Evolutionary conservation across 768 basidiomycete species (phyloP).

Genomic region (Tylopilus sp.): DNA sequence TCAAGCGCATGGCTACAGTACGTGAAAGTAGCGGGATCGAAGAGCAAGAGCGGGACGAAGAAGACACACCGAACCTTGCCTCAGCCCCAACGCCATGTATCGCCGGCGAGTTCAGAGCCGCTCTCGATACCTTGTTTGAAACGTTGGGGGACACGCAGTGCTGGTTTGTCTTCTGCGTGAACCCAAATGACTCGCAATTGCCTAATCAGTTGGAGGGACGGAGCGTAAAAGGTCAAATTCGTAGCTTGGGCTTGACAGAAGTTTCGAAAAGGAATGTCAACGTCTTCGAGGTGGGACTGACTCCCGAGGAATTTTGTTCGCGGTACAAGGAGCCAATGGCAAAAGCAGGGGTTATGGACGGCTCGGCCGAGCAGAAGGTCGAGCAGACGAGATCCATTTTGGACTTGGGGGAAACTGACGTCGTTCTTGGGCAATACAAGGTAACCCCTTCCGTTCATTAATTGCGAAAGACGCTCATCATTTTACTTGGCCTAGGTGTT

Average conservation of each 20-base stretch:
- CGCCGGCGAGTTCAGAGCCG: slow-evolving; percentile 83
- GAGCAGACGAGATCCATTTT: slow-evolving; percentile 56
- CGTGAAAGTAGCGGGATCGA: slow-evolving; percentile 25
- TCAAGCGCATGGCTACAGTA: slow-evolving; percentile 49
- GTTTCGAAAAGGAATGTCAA: slow-evolving; percentile 69
- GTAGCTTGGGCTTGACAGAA: slow-evolving; percentile 75
- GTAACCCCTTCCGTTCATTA: slow-evolving; percentile 61
- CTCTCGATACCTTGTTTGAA: slow-evolving; percentile 81
- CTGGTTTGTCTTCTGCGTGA: slow-evolving; percentile 92
- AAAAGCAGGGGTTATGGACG: slow-evolving; percentile 54
- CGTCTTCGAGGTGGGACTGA: too few species aligned
- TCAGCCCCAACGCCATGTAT: slow-evolving; percentile 54
- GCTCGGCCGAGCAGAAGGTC: slow-evolving; percentile 55
- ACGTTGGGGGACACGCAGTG: slow-evolving; percentile 86
- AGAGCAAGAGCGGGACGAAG: slow-evolving; percentile 51
- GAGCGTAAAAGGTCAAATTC: slow-evolving; percentile 88
- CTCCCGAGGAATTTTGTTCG: slow-evolving; percentile 80
- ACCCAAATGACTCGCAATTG: slow-evolving; percentile 92
- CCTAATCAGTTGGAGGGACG: slow-evolving; percentile 93
- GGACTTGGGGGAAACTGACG: slow-evolving; percentile 61
- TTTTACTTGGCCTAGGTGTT: too few species aligned
- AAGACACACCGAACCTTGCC: slow-evolving; percentile 33
- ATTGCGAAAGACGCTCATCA: slow-evolving; percentile 59
- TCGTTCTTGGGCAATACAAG: slow-evolving; percentile 82
- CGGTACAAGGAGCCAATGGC: slow-evolving; percentile 72